Conservation (phyloP, 148 eudicot species). For the Persicaria maculosa region DNA sequence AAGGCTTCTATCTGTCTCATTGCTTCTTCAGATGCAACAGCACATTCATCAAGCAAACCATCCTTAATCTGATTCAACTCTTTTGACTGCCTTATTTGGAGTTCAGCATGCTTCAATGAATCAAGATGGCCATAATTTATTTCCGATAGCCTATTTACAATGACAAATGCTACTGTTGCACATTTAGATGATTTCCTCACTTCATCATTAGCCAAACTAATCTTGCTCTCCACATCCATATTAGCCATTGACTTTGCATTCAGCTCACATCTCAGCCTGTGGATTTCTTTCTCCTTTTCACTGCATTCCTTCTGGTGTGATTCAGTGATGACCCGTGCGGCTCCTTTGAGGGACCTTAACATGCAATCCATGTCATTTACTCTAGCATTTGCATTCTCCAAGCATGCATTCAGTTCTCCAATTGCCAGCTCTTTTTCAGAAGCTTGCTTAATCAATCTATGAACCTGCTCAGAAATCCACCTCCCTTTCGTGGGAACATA, state of each 20-base stretch:
- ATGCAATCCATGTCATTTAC: conserved; percentile 59
- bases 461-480: conserved; percentile 52
- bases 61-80: conserved; percentile 29
- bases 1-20: conserved; percentile 32
- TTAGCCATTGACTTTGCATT: conserved; percentile 23
- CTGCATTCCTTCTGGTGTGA: conserved; percentile 64
- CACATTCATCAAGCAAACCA: conserved; percentile 25
- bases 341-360: conserved; percentile 88
- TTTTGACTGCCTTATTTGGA: conserved; percentile 26
- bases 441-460: conserved; percentile 43
- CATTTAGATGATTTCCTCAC: conserved; percentile 36
- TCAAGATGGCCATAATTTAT: conserved; percentile 31
- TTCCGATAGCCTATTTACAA: conserved; percentile 57
- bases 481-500: conserved; percentile 28
- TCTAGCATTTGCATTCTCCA: conserved; percentile 60
- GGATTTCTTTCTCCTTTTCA: conserved; percentile 56
- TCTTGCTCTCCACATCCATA: conserved; percentile 30
- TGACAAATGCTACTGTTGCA: conserved; percentile 64
- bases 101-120: conserved; percentile 28
- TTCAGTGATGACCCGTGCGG: conserved; percentile 63
- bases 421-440: conserved; percentile 59
- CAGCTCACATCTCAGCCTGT: conserved; percentile 39
- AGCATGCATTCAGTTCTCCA: conserved; percentile 44
- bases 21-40: conserved; percentile 31
- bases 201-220: conserved; percentile 31